Evolutionary conservation across 2,329 filamentous ascomycete genomes (phyloP).

Genomic region (Ilyonectria sp.): DNA sequence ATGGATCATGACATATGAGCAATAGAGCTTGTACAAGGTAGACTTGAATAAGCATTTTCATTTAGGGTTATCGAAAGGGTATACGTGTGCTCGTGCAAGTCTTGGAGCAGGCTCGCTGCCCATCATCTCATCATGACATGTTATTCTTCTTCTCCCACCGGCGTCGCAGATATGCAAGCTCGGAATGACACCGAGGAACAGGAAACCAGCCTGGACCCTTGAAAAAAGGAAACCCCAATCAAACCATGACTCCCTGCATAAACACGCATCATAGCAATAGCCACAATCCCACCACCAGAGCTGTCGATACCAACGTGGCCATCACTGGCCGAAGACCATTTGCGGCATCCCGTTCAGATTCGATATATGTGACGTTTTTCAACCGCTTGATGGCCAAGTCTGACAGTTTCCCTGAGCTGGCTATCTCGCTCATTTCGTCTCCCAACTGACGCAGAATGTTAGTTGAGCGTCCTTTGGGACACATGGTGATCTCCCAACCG

Average conservation of each 20-base stretch:
- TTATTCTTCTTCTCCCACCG: slow-evolving; percentile 17
- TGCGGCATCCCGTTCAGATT: slow-evolving; percentile 49
- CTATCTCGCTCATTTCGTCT: slow-evolving; percentile 64
- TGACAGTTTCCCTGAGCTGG: slow-evolving; percentile 58
- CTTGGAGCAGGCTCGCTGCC: slow-evolving; percentile 19
- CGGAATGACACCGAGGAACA: slow-evolving; percentile 23
- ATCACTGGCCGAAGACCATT: slow-evolving; percentile 35
- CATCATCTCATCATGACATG: slow-evolving; percentile 33
- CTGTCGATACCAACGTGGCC: slow-evolving; percentile 28
- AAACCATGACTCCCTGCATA: slow-evolving; percentile 1
- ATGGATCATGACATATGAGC: slow-evolving; percentile 40
- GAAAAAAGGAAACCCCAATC: slow-evolving; percentile 25
- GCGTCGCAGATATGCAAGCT: not conserved
- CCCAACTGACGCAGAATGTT: slow-evolving; percentile 70
- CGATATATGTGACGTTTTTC: slow-evolving; percentile 54
- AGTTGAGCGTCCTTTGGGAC: slow-evolving; percentile 74
- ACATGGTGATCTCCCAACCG: slow-evolving; percentile 85
- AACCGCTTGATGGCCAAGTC: slow-evolving; percentile 50
- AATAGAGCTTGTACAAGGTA: slow-evolving; percentile 47
- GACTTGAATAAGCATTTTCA: slow-evolving; percentile 44
- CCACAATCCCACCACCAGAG: slow-evolving; percentile 36
- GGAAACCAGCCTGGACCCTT: slow-evolving; percentile 36
- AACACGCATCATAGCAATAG: slow-evolving; percentile 29
- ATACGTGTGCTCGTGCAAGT: slow-evolving; percentile 38
- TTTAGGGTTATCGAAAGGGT: slow-evolving; percentile 43